Base-by-base conservation (phyloP, 345 rosid species). In the Clarkia xantiana region DNA sequence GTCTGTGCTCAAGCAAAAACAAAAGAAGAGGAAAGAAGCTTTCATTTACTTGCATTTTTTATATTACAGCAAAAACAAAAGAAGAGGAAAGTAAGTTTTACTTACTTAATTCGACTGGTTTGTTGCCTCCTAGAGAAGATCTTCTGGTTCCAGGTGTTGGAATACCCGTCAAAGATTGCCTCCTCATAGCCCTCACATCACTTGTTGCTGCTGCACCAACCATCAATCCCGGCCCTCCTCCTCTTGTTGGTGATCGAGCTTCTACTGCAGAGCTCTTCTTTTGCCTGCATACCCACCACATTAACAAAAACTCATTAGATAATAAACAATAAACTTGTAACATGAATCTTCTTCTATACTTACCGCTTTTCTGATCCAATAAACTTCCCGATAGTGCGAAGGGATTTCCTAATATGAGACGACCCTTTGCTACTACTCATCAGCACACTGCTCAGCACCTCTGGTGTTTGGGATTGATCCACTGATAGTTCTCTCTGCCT, bases 341-440 rank as follows among this genome's bases (percentile, higher is more conserved):
- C 22, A 51, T 18, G 40, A 44, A 11, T 12, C 20, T 23, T 12
- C 20, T 23, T 10, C 34, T 6, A 43, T 23, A 41, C 54, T 47
- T 65, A 84, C 96, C 93, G 75, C 69, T 75, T 91, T 57, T 91
- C 94, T 10, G 85, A 71, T 40, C 93, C 93, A 67, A 86, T 84
- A 49, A 91, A 70, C 65, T 84, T 86, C 57, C 94, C 96, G 5
- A 91, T 86, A 36, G 77, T 81, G 56, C 83, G 74, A 40, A 91
- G 67, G 25, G 96, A 91, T 71, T 81, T 86, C 64, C 90, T 72
- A 44, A 86, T 72, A 34, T 86, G 85, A 58, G 93, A 79, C 9
- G 36, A 29, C 40, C 79, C 74, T 71, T 76, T 86, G 40, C 83
- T 83, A 47, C 54, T 73, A 40, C 77, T 51, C 18, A 56, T 59